Evolutionary conservation across 768 basidiomycete genomes (phyloP).

Genomic region (Kwoniella heveanensis): DNA sequence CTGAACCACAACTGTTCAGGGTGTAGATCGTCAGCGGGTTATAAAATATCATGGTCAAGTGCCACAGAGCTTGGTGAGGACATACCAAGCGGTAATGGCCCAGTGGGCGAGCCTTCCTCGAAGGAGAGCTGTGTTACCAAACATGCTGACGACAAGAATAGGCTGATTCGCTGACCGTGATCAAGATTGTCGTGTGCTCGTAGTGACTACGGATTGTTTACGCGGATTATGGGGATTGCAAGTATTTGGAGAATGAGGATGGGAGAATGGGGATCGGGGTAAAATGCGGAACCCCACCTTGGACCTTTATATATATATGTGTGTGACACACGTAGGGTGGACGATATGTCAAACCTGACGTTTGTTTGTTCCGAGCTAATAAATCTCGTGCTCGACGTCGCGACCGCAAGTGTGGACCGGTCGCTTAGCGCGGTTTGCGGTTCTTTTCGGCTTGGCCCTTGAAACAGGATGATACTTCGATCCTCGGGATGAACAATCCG

Average conservation of each 20-base stretch:
- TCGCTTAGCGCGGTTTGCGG: background rate
- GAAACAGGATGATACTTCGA: background rate
- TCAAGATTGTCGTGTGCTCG: too few relatives aligned
- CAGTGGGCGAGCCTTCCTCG: slow-evolving; percentile 27
- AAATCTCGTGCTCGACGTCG: too few relatives aligned
- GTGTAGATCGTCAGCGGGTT: background rate
- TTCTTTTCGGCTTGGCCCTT: background rate
- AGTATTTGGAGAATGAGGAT: background rate
- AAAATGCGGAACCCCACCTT: background rate
- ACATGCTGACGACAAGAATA: background rate
- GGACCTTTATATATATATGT: background rate
- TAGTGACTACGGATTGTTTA: too few relatives aligned
- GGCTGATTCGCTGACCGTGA: too few relatives aligned
- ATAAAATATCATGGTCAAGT: too few relatives aligned
- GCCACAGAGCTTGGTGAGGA: background rate
- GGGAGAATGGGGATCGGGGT: background rate
- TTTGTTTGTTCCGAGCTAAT: too few relatives aligned
- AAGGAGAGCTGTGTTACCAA: slow-evolving; percentile 12
- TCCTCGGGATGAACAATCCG: too few relatives aligned
- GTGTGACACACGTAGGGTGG: too few relatives aligned
- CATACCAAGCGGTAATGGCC: slow-evolving; percentile 31
- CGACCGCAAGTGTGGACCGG: too few relatives aligned
- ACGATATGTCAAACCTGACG: too few relatives aligned
- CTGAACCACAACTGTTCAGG: slow-evolving; percentile 18
- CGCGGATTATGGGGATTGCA: too few relatives aligned